These are phyloP conservation scores for Herpetospermum pedunculosum DNA, from an alignment of 306 rosid species.

Conservation along the genomic window DNA sequence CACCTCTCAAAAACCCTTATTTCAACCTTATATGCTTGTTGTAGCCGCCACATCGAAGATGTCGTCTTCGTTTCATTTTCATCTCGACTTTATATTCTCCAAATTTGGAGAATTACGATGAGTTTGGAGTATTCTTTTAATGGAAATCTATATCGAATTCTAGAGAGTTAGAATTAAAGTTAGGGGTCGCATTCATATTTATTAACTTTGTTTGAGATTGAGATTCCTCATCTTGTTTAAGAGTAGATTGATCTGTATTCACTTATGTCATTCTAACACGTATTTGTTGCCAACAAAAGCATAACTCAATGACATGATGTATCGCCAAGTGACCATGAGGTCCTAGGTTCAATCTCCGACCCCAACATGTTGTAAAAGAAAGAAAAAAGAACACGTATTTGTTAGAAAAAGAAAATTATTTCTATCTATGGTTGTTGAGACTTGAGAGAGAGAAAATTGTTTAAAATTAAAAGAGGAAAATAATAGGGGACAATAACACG, in stretches of 20 bases:
- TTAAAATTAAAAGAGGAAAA: background rate
- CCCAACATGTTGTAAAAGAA: too few relatives aligned
- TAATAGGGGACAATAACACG: background rate
- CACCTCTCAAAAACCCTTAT: background rate
- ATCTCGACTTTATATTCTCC: background rate
- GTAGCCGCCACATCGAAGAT: background rate
- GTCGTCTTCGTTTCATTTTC: background rate
- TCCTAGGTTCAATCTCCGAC: too few relatives aligned
- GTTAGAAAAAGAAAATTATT: background rate
- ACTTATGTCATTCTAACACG: background rate
- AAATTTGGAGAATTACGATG: background rate
- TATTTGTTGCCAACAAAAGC: background rate
- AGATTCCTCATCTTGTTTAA: background rate
- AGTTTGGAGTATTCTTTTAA: background rate
- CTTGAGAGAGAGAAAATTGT: background rate
- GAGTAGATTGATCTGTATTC: background rate
- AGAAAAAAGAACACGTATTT: background rate
- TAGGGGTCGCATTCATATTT: background rate
- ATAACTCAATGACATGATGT: too few relatives aligned
- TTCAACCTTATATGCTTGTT: background rate
- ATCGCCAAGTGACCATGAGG: too few relatives aligned
- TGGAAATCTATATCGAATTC: background rate
- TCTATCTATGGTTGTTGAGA: background rate
- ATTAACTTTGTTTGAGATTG: background rate
- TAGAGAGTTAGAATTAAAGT: background rate